Base-by-base conservation (phyloP, 1,139 yeast species). In the Geotrichum aggregatum region DNA sequence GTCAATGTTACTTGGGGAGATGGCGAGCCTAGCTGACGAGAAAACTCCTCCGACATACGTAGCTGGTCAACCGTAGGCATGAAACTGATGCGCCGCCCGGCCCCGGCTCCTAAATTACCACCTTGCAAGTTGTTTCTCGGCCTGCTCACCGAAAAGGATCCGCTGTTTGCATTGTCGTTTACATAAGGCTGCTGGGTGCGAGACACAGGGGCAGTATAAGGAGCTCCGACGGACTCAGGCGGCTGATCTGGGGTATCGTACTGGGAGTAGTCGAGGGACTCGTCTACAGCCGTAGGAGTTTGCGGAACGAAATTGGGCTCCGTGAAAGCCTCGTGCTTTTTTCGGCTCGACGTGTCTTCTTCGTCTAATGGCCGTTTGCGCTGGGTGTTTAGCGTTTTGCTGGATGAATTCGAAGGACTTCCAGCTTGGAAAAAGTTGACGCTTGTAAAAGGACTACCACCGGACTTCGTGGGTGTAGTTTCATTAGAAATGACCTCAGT, bases 381-480 rank as follows among this genome's bases (percentile, higher is more conserved):
- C 44, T 45, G 52, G 30, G 42, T 47, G 50, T 44, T 48, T 21
- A 47, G 44, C 30, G 58, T 53, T 1, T 16, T 18, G 16, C 13
- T 16, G 26, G 56, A 44, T 3, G 53, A 49, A 16, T 58, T 56
- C n/a, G 36, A 34, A 5, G 65, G 62, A 14, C 60, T 51, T 3
- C 58, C 59, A 0, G 74, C 61, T 58, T 76, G 79, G 61, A 76
- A 75, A 2, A 74, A 69, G 56, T 75, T 76, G 26, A 73, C 73
- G 35, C 63, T 61, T 1, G 72, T 66, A 56, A 76, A 75, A 6
- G 64, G 64, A 3, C 74, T 69, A 26, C 63, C 62, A 38, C 59
- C 64, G 18, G 45, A 28, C 22, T 42, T 40, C 14, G 44, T 22
- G 13, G 33, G 33, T n/a, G 33, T 40, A n/a, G 14, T 19, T 19